Evolutionary conservation across 2,329 filamentous ascomycete genomes (phyloP).

Genomic region (Bipolaris gigantea): DNA sequence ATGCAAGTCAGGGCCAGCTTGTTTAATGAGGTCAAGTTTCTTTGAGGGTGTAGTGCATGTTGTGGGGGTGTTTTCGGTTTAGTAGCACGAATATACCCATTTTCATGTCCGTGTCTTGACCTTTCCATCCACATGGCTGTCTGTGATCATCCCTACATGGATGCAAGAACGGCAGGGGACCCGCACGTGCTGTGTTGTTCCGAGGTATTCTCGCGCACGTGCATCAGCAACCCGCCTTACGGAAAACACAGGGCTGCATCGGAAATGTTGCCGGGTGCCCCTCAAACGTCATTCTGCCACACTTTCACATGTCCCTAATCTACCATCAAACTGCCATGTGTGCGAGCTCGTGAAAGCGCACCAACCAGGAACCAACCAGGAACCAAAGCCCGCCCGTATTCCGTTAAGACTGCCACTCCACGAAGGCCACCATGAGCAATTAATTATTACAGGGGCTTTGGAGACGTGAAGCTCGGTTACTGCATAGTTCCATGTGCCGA

Average conservation of each 20-base stretch:
- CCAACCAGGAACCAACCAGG: not conserved
- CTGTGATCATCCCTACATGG: not conserved
- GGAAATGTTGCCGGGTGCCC: constrained; percentile 26
- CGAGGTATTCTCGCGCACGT: constrained; percentile 27
- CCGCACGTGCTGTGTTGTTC: not conserved
- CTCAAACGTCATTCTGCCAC: constrained; percentile 33
- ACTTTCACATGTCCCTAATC: constrained; percentile 35
- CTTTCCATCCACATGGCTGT: not conserved
- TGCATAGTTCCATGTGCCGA: constrained; percentile 30
- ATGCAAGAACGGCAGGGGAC: not conserved
- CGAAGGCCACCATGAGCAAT: not conserved
- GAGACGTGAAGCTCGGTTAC: constrained; percentile 12
- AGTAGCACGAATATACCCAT: constrained; percentile 29
- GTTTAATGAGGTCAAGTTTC: constrained; percentile 51
- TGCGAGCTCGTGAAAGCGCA: constrained; percentile 21
- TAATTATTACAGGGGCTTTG: constrained; percentile 1
- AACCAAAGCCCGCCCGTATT: not conserved
- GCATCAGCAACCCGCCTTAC: constrained; percentile 20
- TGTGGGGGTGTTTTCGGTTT: constrained; percentile 2
- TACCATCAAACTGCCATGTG: constrained; percentile 10
- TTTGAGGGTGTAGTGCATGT: constrained; percentile 18
- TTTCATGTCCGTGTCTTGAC: not conserved
- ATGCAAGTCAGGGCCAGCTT: constrained; percentile 54
- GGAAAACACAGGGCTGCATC: constrained; percentile 17
- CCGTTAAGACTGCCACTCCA: not conserved